These are phyloP conservation scores for Teunomyces aglyptinius DNA, from an alignment of 805 yeast species.

Conservation along the genomic window DNA sequence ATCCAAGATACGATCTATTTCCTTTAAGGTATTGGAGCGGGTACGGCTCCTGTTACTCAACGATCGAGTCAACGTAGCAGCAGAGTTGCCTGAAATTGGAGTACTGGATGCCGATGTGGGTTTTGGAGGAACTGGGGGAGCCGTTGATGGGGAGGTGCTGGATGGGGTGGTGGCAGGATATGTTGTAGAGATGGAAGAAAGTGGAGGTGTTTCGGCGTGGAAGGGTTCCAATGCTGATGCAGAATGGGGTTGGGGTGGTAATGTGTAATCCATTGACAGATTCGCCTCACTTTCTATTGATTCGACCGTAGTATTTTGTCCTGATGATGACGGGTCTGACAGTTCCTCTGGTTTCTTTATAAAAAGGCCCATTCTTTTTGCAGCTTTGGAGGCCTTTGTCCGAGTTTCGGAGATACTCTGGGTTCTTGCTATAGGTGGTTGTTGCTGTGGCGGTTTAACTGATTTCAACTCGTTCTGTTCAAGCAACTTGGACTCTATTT, in stretches of 20 bases:
- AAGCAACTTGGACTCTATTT: conserved; percentile 27
- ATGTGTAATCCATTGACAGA: conserved; percentile 2
- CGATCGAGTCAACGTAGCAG: conserved; percentile 11
- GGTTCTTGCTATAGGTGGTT: conserved; percentile 24
- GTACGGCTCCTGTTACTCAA: conserved; percentile 20
- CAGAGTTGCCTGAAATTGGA: conserved; percentile 8
- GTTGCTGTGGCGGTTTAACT: conserved; percentile 6
- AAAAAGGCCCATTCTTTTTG: conserved; percentile 75
- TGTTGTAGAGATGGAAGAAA: conserved; percentile 2
- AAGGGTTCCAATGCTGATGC: conserved; percentile 2
- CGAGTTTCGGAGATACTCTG: conserved; percentile 38
- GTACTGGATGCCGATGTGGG: conserved; percentile 1
- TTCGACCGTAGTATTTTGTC: neutral
- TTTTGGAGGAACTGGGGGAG: neutral
- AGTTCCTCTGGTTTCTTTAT: conserved; percentile 37
- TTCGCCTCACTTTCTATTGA: conserved; percentile 1
- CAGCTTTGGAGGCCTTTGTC: conserved; percentile 56
- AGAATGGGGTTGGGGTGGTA: conserved; percentile 4
- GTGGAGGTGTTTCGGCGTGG: neutral
- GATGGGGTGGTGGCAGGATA: neutral
- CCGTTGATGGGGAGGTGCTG: conserved; percentile 3
- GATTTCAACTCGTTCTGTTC: conserved; percentile 11
- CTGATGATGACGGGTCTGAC: neutral
- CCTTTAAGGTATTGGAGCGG: conserved; percentile 36
- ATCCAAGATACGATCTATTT: conserved; percentile 35